phyloP scores from a whole-genome alignment of 1,284 basidiomycete genomes.

The Marasmius tenuissimus region DNA sequence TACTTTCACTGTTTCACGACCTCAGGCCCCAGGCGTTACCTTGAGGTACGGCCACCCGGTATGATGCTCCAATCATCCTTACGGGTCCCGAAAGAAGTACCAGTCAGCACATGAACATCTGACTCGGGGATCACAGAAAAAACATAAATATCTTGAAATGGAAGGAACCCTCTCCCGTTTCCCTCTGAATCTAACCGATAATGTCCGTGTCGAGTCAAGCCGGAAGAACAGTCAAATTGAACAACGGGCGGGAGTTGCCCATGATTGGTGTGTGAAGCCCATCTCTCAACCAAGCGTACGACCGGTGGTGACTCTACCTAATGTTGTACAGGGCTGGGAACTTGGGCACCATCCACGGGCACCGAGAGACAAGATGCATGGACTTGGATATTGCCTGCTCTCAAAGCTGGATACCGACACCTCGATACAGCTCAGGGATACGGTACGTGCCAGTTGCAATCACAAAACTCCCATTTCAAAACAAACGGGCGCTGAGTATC shows the following conservation, averaged over 20 bases:
- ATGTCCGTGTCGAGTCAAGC: neutral
- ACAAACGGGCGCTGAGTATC: neutral
- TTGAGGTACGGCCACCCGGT: no score
- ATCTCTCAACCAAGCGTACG: neutral
- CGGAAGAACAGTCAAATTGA: neutral
- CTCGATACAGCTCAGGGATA: slow-evolving; percentile 10
- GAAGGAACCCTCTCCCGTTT: no score
- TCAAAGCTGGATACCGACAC: slow-evolving; percentile 13
- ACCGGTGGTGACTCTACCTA: neutral
- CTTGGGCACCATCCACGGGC: slow-evolving; percentile 6
- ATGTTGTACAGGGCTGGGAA: neutral
- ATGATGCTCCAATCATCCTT: no score
- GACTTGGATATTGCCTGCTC: neutral
- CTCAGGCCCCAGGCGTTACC: no score
- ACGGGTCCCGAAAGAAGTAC: no score
- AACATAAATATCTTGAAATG: no score
- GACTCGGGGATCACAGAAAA: no score
- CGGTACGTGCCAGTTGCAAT: neutral
- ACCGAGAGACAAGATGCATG: slow-evolving; percentile 4
- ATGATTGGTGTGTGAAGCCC: neutral
- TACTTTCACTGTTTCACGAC: no score
- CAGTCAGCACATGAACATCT: no score
- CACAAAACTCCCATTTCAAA: neutral
- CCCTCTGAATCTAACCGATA: no score
- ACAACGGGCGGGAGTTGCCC: neutral